phyloP scores from a whole-genome alignment of 495 filamentous ascomycete genomes.

The Eremomyces bilateralis region DNA sequence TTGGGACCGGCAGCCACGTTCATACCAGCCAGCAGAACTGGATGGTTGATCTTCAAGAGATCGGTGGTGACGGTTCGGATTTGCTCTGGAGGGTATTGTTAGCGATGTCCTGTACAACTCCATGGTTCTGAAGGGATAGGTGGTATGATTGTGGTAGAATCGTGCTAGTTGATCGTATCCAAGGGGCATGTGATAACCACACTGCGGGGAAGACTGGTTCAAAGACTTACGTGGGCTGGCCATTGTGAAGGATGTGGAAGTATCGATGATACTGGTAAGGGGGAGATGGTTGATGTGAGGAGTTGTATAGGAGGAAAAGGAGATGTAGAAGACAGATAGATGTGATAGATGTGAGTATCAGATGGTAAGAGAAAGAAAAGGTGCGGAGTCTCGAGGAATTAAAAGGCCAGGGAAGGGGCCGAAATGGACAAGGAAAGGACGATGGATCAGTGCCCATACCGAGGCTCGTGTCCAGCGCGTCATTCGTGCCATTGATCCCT shows the following conservation, averaged over 20 bases:
- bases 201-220: not conserved
- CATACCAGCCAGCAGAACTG: constrained; percentile 90
- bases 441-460: too few relatives aligned
- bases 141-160: too few relatives aligned
- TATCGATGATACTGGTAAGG: not conserved
- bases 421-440: too few relatives aligned
- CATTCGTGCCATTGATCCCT: too few relatives aligned
- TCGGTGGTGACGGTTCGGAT: constrained; percentile 79
- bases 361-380: too few relatives aligned
- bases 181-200: too few relatives aligned
- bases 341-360: not conserved
- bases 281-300: not conserved
- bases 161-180: too few relatives aligned
- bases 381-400: too few relatives aligned
- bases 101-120: too few relatives aligned
- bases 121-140: too few relatives aligned
- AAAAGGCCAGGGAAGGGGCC: too few relatives aligned
- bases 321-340: not conserved
- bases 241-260: constrained; percentile 25
- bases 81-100: constrained; percentile 52
- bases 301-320: not conserved
- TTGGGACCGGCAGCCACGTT: constrained; percentile 96
- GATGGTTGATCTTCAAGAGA: constrained; percentile 93
- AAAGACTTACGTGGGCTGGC: constrained; percentile 38
- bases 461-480: too few relatives aligned